A percentile compares a stretch with the other conserved stretches of the same genome.
Evolutionary conservation across 345 rosid genomes (phyloP).

Genomic region (Ailanthus altissimus): DNA sequence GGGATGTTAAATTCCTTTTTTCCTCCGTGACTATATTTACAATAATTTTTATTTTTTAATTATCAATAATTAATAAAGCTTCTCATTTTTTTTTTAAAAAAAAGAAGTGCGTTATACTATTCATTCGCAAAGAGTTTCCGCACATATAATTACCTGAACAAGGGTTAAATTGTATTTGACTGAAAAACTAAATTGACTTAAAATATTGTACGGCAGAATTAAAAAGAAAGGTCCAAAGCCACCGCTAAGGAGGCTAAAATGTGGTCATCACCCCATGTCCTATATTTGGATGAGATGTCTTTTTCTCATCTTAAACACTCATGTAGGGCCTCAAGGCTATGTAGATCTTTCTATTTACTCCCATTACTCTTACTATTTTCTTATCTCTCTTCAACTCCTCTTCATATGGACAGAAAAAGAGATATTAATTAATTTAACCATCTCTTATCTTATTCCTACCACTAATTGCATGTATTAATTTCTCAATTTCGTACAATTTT

Average conservation of each 20-base stretch:
- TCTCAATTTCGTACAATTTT: constrained; percentile 26
- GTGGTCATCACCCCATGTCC: constrained; percentile 51
- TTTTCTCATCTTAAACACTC: constrained; percentile 56
- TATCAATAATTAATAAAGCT: too few species aligned
- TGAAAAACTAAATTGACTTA: background rate
- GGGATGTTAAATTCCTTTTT: too few species aligned
- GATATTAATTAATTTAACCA: too few species aligned
- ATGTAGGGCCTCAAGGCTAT: constrained; percentile 51
- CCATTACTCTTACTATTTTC: constrained; percentile 23
- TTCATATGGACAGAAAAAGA: background rate
- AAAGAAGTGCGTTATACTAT: background rate
- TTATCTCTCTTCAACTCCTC: constrained; percentile 10
- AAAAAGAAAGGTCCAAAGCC: constrained; percentile 53
- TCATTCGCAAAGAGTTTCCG: background rate
- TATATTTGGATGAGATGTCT: constrained; percentile 58
- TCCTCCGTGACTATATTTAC: too few species aligned
- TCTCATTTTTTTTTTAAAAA: too few species aligned
- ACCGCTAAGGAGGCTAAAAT: constrained; percentile 44
- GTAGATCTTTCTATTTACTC: constrained; percentile 41
- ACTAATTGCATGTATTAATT: constrained; percentile 8
- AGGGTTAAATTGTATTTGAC: background rate
- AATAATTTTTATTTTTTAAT: too few species aligned
- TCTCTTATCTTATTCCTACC: too few species aligned
- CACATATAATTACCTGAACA: background rate
- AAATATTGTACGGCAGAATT: constrained; percentile 8